Conservation (phyloP, 2,329 filamentous ascomycete genomes). For the Aspergillus sp. region DNA sequence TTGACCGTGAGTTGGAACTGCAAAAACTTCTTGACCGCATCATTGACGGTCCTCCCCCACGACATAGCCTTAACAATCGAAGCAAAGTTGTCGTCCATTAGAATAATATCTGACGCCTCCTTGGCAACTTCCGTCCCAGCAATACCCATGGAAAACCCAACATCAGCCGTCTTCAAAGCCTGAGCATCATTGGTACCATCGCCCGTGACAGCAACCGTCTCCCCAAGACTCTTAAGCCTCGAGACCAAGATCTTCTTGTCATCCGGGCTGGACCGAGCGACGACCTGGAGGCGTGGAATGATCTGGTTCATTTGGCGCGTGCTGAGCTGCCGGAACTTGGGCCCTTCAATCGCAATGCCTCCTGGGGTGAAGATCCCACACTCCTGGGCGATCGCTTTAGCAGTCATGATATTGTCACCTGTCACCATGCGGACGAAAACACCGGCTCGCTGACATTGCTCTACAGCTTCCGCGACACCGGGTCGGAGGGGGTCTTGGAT, state of each 20-base stretch:
- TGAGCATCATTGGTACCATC: conserved; percentile 80
- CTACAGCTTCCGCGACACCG: conserved; percentile 66
- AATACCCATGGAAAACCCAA: conserved; percentile 81
- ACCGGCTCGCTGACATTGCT: conserved; percentile 64
- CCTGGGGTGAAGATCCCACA: conserved; percentile 64
- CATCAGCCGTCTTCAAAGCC: conserved; percentile 70
- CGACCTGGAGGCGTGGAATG: conserved; percentile 61
- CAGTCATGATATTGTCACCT: conserved; percentile 72
- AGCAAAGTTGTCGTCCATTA: conserved; percentile 82
- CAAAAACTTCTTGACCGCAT: conserved; percentile 68
- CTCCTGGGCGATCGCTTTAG: conserved; percentile 68
- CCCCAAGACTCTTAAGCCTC: conserved; percentile 61
- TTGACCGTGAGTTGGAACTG: conserved; percentile 50
- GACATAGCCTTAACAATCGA: conserved; percentile 79
- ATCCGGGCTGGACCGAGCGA: conserved; percentile 66
- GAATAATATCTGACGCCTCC: conserved; percentile 74
- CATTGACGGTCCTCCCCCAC: conserved; percentile 71
- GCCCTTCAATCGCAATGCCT: conserved; percentile 68
- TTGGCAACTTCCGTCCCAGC: conserved; percentile 77
- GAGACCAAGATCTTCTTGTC: conserved; percentile 68
- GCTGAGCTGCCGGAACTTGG: conserved; percentile 65
- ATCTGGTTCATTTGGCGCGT: conserved; percentile 57
- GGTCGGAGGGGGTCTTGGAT: conserved; percentile 73
- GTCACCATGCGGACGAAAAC: conserved; percentile 81
- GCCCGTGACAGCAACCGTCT: conserved; percentile 74